phyloP scores from a whole-genome alignment of 345 rosid species.

The Turnera subulata region DNA sequence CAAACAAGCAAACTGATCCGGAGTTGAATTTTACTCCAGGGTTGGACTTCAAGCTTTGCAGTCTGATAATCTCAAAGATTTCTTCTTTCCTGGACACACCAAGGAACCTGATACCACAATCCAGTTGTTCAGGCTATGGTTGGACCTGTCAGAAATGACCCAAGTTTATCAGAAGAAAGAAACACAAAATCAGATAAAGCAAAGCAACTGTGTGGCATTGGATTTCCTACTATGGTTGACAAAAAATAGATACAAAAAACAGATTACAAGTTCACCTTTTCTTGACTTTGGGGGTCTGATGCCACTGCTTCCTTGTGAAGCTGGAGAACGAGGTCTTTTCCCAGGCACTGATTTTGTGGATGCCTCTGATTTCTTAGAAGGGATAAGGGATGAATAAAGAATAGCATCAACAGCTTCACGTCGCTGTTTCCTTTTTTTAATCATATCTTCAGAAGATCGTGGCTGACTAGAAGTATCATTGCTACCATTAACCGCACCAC shows the following conservation, averaged over 20 bases:
- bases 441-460: constrained; percentile 41
- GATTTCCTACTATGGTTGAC: too few relatives aligned
- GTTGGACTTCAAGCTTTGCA: too few relatives aligned
- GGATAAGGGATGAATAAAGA: constrained; percentile 70
- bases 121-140: too few relatives aligned
- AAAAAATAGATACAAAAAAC: too few relatives aligned
- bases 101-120: too few relatives aligned
- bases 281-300: constrained; percentile 55
- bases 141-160: too few relatives aligned
- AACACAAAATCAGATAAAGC: too few relatives aligned
- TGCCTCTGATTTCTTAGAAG: constrained; percentile 55
- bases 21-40: too few relatives aligned
- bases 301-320: constrained; percentile 34
- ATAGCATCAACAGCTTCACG: constrained; percentile 90
- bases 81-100: too few relatives aligned
- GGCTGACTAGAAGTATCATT: constrained; percentile 24
- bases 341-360: constrained; percentile 31
- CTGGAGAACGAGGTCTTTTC: constrained; percentile 54
- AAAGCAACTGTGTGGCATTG: constrained; percentile 4
- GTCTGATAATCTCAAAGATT: too few relatives aligned
- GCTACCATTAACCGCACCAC: constrained; percentile 21
- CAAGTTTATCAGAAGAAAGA: too few relatives aligned
- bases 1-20: too few relatives aligned
- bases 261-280: constrained; percentile 58
- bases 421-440: constrained; percentile 63